Base-by-base conservation (phyloP, 345 rosid species). In the Capsella bursapastoris region DNA sequence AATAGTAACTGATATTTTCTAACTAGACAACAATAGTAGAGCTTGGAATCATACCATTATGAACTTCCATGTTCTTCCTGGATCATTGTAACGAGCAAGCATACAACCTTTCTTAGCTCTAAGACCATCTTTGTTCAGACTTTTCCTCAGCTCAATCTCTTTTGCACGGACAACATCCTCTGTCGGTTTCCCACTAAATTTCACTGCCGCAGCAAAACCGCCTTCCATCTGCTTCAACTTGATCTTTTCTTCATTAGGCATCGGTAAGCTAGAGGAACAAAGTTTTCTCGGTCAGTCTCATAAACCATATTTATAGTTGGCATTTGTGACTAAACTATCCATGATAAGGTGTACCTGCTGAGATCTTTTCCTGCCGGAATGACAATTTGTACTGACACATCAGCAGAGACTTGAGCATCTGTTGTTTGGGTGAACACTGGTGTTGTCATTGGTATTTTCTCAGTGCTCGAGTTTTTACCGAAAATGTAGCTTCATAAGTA, bases 81-180 rank as follows among this genome's bases (percentile, higher is more conserved):
- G 96, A 83, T 91, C 98, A 74, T 94, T 91, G 82, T 94, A 91
- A 59, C 96, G 90, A 44, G 98, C 96, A 50, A 90, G 88, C 83
- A 89, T 73, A 73, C 95, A 87, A 66, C 97, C 96, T 16, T 3
- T 77, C 73, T 69, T 83, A 34, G 92, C 86, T 80, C 64, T 86
- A 67, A 89, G 90, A 66, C 91, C 92, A 78, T 90, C 92, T 61
- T 63, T 79, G 28, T 84, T 60, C 35, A 91, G 78, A 81, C 68
- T 80, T 12, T 86, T 75, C 37, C 85, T 87, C 66, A 88, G 77
- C 73, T 69, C 86, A 67, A 63, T 90, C 80, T 87, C 97, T 80
- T 88, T 90, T 76, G 47, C 70, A 0, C 53, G 64, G 56, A 88
- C 86, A 65, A 82, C 65, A 13, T 86, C 92, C 77, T 94, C 90